Conservation (phyloP, 2,329 filamentous ascomycete species). For the Coniochaeta pulveracea region DNA sequence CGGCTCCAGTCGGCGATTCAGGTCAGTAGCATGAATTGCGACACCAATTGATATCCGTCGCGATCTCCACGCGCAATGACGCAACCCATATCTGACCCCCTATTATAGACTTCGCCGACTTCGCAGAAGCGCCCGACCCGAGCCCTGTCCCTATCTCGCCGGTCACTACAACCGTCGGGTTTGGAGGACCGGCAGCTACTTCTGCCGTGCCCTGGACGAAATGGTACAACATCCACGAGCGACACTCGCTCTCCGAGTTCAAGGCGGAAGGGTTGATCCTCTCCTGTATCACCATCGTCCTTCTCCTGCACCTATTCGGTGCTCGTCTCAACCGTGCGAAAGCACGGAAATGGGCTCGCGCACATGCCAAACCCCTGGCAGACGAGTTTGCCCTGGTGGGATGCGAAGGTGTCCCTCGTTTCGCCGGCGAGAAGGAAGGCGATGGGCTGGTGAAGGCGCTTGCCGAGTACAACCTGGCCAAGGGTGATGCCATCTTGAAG, state of each 20-base stretch:
- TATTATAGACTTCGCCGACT: constrained; percentile 79
- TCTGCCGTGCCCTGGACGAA: constrained; percentile 68
- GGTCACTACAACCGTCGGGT: constrained; percentile 11
- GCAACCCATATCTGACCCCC: constrained; percentile 15
- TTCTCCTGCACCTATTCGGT: constrained; percentile 73
- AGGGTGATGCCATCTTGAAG: constrained; percentile 54
- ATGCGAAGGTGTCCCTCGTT: constrained; percentile 48
- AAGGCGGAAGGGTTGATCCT: constrained; percentile 76
- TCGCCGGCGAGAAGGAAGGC: constrained; percentile 31
- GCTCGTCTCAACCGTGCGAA: constrained; percentile 68
- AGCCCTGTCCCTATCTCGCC: constrained; percentile 36
- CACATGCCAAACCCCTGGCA: constrained; percentile 59
- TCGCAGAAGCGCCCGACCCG: constrained; percentile 66
- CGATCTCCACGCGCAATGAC: background rate
- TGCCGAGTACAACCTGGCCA: constrained; percentile 18
- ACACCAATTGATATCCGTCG: constrained; percentile 4
- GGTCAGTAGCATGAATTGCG: constrained; percentile 35
- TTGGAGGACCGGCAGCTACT: constrained; percentile 33
- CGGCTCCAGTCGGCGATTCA: constrained; percentile 43
- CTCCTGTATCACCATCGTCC: constrained; percentile 59
- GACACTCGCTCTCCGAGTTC: constrained; percentile 75
- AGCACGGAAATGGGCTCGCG: constrained; percentile 69
- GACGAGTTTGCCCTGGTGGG: constrained; percentile 83
- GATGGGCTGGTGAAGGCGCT: constrained; percentile 55
- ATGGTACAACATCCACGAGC: constrained; percentile 97